Evolutionary conservation across 495 filamentous ascomycete species (phyloP).

Genomic region (Podospora pseudoanserina): DNA sequence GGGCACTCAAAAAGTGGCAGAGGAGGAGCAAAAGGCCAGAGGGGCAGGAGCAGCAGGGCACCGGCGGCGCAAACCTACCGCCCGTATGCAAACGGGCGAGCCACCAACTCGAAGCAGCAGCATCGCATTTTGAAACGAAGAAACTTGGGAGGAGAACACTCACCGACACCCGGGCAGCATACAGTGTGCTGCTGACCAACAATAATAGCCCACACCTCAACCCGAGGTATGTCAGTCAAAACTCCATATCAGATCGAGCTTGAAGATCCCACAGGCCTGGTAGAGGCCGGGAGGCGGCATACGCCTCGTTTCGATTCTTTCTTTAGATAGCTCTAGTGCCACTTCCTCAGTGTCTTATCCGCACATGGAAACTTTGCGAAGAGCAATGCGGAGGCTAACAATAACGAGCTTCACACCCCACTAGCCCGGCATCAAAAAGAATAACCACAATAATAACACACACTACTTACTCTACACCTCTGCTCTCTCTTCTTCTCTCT

Average conservation of each 20-base stretch:
- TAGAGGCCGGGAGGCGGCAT: neutral
- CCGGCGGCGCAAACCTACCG: neutral
- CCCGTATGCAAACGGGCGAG: neutral
- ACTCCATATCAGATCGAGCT: neutral
- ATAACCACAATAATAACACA: neutral
- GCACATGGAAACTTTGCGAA: too few species aligned
- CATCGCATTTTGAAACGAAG: neutral
- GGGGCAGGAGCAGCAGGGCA: neutral
- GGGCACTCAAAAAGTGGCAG: neutral
- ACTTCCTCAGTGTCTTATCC: neutral
- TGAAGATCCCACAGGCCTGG: neutral
- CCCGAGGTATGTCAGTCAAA: neutral
- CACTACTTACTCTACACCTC: neutral
- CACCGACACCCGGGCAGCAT: too few species aligned
- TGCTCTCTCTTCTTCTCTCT: neutral
- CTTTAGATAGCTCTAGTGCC: neutral
- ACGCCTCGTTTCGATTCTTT: neutral
- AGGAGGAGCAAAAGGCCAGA: neutral
- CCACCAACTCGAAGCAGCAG: neutral
- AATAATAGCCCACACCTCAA: neutral
- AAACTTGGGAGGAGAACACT: neutral
- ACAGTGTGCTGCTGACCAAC: neutral
- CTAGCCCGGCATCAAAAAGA: neutral
- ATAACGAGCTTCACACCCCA: neutral
- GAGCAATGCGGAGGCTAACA: neutral